Base-by-base conservation (phyloP, 202 grass and related monocot genomes). In the Schoenoplectus triqueter region DNA sequence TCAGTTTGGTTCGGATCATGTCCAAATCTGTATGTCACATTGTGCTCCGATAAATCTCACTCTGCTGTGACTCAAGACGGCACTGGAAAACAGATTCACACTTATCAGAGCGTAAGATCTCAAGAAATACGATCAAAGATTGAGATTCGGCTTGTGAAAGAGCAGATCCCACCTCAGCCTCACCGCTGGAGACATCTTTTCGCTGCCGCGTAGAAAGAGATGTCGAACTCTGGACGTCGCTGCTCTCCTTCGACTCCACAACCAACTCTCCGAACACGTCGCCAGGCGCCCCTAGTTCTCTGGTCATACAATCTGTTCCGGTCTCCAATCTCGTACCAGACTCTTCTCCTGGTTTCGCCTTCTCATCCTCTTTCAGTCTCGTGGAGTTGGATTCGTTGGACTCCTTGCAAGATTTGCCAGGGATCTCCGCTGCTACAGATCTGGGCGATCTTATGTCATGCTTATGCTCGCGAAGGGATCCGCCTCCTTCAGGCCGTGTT, bases 381-480 rank as follows among this genome's bases (percentile, higher is more conserved):
- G 91, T 87, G n/a, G 92, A 95, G 91, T 90, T 93, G 44, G 95
- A 98, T 76, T 93, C 91, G 91, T 90, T 93, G 49, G 95, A 98
- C 62, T 93, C 91, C 87, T 90, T 91, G 91, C 88, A 93, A 2
- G 95, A 98, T 22, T 81, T 73, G 67, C 88, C 83, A 49, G 92
- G 94, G 41, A 80, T 88, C 56, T 80, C 88, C 1, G 73, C 85
- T 21, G 39, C 81, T 13, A 19, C 15, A 6, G 80, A 84, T 50
- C 86, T 88, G 22, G 85, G 77, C 42, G 84, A 88, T 68, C 72
- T 86, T 80, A 72, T 78, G 10, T 4, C 14, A 14, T 59, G 4
- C 40, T 51, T 80, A 6, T 85, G 49, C 3, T 59, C 19, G 40
- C 77, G 46, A 60, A 7, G 0, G 69, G 40, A 83, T 78, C 80